Percentiles rank a stretch among this genome's conserved stretches.
These are phyloP conservation scores for Cutaneotrichosporon sp. DNA, from an alignment of 1,284 basidiomycete genomes.

Conservation along the genomic window DNA sequence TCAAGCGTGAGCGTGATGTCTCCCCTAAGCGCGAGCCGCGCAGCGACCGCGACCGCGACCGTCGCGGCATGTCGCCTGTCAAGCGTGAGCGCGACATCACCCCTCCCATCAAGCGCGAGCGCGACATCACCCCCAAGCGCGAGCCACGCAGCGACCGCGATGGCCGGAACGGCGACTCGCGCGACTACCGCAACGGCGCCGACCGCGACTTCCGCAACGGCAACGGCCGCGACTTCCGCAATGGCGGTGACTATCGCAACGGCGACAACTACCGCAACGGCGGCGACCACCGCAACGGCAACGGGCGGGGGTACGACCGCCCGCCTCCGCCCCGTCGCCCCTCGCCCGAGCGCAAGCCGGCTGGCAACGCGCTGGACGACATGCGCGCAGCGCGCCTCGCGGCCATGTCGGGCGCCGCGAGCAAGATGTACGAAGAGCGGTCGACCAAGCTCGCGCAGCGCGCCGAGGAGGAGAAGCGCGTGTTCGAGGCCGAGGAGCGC, in stretches of 20 bases:
- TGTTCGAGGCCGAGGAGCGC: slow-evolving; percentile 38
- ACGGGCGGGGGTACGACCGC: slow-evolving; percentile 27
- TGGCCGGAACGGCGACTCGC: not conserved
- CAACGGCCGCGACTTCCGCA: not conserved
- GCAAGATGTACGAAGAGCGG: slow-evolving; percentile 55
- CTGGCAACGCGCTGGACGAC: slow-evolving; percentile 50
- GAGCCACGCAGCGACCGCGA: not conserved
- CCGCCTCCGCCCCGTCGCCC: slow-evolving; percentile 27
- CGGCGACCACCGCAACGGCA: slow-evolving; percentile 25
- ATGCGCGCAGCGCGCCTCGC: slow-evolving; percentile 80
- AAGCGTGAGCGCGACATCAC: slow-evolving; percentile 27
- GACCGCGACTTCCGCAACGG: slow-evolving; percentile 4
- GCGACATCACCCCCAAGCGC: slow-evolving; percentile 1
- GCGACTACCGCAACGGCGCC: not conserved
- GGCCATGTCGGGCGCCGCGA: slow-evolving; percentile 77
- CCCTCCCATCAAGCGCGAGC: slow-evolving; percentile 4
- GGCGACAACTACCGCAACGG: slow-evolving; percentile 9
- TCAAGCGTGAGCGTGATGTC: slow-evolving; percentile 8
- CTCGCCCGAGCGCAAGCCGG: slow-evolving; percentile 26
- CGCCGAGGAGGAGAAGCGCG: slow-evolving; percentile 36
- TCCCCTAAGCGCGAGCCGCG: not conserved
- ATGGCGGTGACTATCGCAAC: not conserved
- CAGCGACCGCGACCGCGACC: not conserved
- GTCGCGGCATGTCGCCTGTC: no score
- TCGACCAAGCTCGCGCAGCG: slow-evolving; percentile 38